A percentile compares a stretch with the other conserved stretches of the same genome.
These are phyloP conservation scores for Ilex aquifolium DNA, from an alignment of 257 asterid genomes.

Conservation along the genomic window DNA sequence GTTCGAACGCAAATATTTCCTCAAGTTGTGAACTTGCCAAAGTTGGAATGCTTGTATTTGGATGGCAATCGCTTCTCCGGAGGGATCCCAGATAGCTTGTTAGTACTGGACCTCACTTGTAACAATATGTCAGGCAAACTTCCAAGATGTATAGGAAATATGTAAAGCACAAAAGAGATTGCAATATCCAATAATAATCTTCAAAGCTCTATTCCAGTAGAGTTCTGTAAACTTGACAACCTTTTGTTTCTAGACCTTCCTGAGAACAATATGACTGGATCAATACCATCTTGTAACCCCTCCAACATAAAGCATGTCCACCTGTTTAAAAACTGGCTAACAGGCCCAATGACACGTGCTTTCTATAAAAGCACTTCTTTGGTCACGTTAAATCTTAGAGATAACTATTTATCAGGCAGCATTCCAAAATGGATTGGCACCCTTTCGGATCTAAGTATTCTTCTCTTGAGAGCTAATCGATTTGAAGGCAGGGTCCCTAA, in stretches of 20 bases:
- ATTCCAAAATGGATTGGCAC: too few species aligned
- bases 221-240: not conserved
- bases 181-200: not conserved
- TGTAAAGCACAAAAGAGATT: not conserved
- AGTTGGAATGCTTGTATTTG: constrained; percentile 8
- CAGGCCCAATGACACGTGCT: not conserved
- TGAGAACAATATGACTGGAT: not conserved
- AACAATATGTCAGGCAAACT: not conserved
- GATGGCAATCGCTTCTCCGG: constrained; percentile 17
- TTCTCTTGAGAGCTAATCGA: not conserved
- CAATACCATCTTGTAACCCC: constrained; percentile 3
- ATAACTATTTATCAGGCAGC: too few species aligned
- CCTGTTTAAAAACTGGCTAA: not conserved
- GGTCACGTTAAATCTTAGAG: not conserved
- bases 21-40: not conserved
- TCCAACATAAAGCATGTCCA: not conserved
- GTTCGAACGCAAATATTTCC: not conserved
- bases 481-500: constrained; percentile 4
- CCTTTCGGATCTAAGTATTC: too few species aligned
- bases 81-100: not conserved
- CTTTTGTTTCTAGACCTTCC: constrained; percentile 3
- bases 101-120: not conserved
- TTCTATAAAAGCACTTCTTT: not conserved
- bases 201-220: constrained; percentile 2
- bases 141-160: constrained; percentile 1